phyloP scores from a whole-genome alignment of 345 rosid species.

The Bruguiera parviflora region DNA sequence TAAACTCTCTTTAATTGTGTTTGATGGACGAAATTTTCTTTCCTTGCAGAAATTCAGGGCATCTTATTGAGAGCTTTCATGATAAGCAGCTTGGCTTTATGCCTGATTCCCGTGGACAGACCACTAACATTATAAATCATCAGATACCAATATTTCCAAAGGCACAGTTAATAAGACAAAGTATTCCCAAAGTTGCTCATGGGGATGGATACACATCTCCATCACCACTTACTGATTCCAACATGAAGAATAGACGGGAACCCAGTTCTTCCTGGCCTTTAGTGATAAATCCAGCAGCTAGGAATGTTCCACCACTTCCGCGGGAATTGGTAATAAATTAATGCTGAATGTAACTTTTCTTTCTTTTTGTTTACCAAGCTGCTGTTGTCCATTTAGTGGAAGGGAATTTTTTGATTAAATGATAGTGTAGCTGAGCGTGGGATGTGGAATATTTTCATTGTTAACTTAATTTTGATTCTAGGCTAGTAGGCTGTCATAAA shows the following conservation, averaged over 20 bases:
- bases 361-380: slow-evolving; percentile 4
- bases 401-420: not conserved
- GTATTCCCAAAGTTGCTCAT: slow-evolving; percentile 17
- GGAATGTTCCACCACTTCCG: slow-evolving; percentile 21
- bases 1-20: slow-evolving; percentile 1
- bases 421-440: not conserved
- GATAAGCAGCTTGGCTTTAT: slow-evolving; percentile 20
- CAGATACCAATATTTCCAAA: slow-evolving; percentile 14
- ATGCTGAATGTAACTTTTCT: not conserved
- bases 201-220: slow-evolving; percentile 15
- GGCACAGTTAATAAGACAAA: slow-evolving; percentile 18
- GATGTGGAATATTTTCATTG: not conserved
- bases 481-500: not conserved
- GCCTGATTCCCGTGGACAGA: slow-evolving; percentile 16
- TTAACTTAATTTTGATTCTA: not conserved
- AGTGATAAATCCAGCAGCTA: slow-evolving; percentile 17
- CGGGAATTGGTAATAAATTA: slow-evolving; percentile 31
- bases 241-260: slow-evolving; percentile 18
- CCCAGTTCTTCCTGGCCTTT: slow-evolving; percentile 16
- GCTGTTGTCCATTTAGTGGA: not conserved
- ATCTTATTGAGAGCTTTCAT: not conserved
- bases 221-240: slow-evolving; percentile 19
- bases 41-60: slow-evolving; percentile 28
- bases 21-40: slow-evolving; percentile 8
- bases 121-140: slow-evolving; percentile 22